Evolutionary conservation across 768 basidiomycete species (phyloP), one percentile per base, ranked within the genome.

Genomic region (Psilocybe azurescens): DNA sequence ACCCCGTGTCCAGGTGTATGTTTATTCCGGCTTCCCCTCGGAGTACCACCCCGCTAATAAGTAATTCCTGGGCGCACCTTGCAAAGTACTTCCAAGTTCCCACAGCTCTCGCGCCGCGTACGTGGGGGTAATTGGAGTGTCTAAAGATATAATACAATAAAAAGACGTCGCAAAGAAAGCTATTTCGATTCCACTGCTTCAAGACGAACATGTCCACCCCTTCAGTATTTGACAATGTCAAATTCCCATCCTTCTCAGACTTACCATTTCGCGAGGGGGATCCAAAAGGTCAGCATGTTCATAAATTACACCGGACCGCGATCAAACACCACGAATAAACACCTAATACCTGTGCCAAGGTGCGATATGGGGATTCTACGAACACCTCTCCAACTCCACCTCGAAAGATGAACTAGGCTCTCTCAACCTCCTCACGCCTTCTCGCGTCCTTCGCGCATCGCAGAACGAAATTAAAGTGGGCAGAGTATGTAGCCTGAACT

Each of bases 331-430:
- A 24, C 24, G 24, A 24, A 24, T 24, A 29, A 60, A 59, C 32
- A 14, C 20, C 28, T 38, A 41, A 39, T 48, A 28, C 30, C 24
- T 2, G 47, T 11, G 8, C 24, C 24, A 36, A 71, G 70, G 65
- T 8, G 70, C 70, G 24, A 67, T 71, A 28, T 71, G 70, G 70
- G 70, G 70, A 30, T 71, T 71, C 55, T 71, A 71, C 61, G 70
- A 71, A 24, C 65, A 68, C 41, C 56, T 71, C 28, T 68, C 67
- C 9, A 44, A 62, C 1, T 55, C 67, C 4, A 28, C 58, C 30
- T 16, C 51, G 5, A 53, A 52, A 53, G 70, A 71, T 48, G 68
- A 71, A 44, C 62, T 71, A 30, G 70, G 70, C 6, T 49, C 70
- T 1, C 64, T 71, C 51, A 71, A 71, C 49, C 59, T 71, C 3